Percentiles rank a stretch among this genome's conserved stretches.
Conservation (phyloP, 164 flowering plant genomes). For the Amborella trichopoda region DNA sequence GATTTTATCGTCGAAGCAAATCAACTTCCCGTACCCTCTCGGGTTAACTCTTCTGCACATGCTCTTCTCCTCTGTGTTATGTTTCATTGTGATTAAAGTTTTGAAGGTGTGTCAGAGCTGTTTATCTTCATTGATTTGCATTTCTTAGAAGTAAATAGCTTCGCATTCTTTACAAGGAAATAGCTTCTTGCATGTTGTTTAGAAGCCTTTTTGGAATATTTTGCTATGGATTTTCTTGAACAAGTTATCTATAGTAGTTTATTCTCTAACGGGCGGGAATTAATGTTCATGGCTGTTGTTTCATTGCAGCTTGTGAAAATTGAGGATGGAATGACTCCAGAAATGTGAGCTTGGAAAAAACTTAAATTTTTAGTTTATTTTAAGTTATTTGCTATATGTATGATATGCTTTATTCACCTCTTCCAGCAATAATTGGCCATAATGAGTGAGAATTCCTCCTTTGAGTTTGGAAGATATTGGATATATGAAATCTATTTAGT, state of each 20-base stretch:
- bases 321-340: slow-evolving; percentile 89
- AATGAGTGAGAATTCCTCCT: no score
- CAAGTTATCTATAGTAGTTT: background rate
- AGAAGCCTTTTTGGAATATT: background rate
- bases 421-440: no score
- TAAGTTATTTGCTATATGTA: background rate
- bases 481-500: no score
- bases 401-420: no score
- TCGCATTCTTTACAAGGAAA: background rate
- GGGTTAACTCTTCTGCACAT: slow-evolving; percentile 93
- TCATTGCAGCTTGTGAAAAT: slow-evolving; percentile 60
- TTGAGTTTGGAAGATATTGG: no score
- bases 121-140: no score
- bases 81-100: slow-evolving; percentile 69
- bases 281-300: slow-evolving; percentile 4
- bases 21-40: slow-evolving; percentile 95
- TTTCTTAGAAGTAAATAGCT: background rate
- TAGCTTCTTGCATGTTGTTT: background rate
- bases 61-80: slow-evolving; percentile 91
- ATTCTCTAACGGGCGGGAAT: background rate
- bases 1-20: slow-evolving; percentile 95
- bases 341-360: slow-evolving; percentile 50
- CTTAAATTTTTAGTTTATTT: background rate
- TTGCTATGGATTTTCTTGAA: background rate
- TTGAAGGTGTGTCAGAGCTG: slow-evolving; percentile 49